Base-by-base conservation (phyloP, 495 filamentous ascomycete genomes). In the Lepidopterella palustris region DNA sequence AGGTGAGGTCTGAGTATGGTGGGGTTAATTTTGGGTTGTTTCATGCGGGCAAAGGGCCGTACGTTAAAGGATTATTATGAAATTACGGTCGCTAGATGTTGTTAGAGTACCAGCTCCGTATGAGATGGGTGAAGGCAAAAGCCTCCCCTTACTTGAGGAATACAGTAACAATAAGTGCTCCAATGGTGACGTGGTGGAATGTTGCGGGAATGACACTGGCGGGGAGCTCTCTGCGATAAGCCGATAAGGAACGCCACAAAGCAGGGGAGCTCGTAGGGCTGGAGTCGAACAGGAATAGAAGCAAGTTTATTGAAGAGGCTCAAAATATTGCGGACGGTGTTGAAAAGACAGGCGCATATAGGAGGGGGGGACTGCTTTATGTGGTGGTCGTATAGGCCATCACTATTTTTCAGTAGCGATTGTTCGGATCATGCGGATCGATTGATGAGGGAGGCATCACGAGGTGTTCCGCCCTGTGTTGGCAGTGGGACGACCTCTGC, bases 1-100 rank as follows among this genome's bases (percentile, higher is more conserved):
- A 67, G 90, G 95, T 54, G 92, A 97, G 74, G 95, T 91, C 62
- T 92, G 96, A 67, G 92, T 96, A 71, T 68, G 97, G 51, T 97
- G 96, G 74, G 79, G 83, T 10, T 92, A 92, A 0, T 78, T 89
- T 2, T 97, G 93, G 92, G 6, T 35, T 35, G 6, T 35, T 42
- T 42, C 35, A 11, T 42, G 13, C 18, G n/a, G n/a, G n/a, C n/a
- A n/a, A n/a, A n/a, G n/a, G n/a, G n/a, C n/a, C n/a, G n/a, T n/a
- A n/a, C n/a, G n/a, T n/a, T n/a, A n/a, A n/a, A n/a, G n/a, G n/a
- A n/a, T n/a, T n/a, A n/a, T n/a, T n/a, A n/a, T n/a, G n/a, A n/a
- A n/a, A n/a, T 13, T 42, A 3, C 2, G 10, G 35, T 3, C 18
- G 10, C 10, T 3, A 42, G 35, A 4, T 11, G 18, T 15, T 3